A percentile compares a stretch with the other conserved stretches of the same genome.
Conservation (phyloP, 2,329 filamentous ascomycete species). For the Xylariaceae sp. region DNA sequence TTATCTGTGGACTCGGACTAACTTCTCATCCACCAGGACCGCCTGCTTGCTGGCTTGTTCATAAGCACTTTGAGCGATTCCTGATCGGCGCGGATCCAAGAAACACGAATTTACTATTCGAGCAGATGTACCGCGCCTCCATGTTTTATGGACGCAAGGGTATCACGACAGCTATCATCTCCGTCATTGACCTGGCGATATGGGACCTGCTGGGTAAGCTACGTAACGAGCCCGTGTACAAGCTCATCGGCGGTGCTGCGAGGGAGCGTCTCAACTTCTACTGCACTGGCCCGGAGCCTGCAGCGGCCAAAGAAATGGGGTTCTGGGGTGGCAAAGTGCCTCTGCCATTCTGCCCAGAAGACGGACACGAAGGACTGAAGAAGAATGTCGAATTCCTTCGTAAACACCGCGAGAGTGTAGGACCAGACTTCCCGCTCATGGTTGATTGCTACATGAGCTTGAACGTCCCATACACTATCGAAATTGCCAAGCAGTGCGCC, state of each 20-base stretch:
- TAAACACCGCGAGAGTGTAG: slow-evolving; percentile 79
- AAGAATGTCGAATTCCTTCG: slow-evolving; percentile 90
- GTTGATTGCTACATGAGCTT: slow-evolving; percentile 98
- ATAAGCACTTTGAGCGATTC: slow-evolving; percentile 92
- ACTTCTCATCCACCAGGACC: slow-evolving; percentile 55
- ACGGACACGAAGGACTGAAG: slow-evolving; percentile 74
- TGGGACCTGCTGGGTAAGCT: slow-evolving; percentile 94
- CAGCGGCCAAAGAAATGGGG: slow-evolving; percentile 77
- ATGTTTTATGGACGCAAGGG: slow-evolving; percentile 98
- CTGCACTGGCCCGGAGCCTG: slow-evolving; percentile 86
- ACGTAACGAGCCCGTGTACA: slow-evolving; percentile 89
- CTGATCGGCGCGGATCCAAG: slow-evolving; percentile 83
- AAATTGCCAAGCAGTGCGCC: slow-evolving; percentile 79
- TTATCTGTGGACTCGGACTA: background rate
- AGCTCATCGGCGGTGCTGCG: slow-evolving; percentile 88
- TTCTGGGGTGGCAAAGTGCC: slow-evolving; percentile 91
- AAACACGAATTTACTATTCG: slow-evolving; percentile 88
- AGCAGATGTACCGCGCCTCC: slow-evolving; percentile 93
- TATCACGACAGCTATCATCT: slow-evolving; percentile 85
- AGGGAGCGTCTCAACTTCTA: slow-evolving; percentile 84
- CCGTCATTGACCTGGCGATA: slow-evolving; percentile 86
- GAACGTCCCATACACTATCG: slow-evolving; percentile 89
- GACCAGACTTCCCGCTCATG: slow-evolving; percentile 87
- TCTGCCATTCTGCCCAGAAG: slow-evolving; percentile 83
- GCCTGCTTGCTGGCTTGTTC: slow-evolving; percentile 89